These are phyloP conservation scores for Plantago rigida DNA, from an alignment of 305 asterid species.

Conservation along the genomic window DNA sequence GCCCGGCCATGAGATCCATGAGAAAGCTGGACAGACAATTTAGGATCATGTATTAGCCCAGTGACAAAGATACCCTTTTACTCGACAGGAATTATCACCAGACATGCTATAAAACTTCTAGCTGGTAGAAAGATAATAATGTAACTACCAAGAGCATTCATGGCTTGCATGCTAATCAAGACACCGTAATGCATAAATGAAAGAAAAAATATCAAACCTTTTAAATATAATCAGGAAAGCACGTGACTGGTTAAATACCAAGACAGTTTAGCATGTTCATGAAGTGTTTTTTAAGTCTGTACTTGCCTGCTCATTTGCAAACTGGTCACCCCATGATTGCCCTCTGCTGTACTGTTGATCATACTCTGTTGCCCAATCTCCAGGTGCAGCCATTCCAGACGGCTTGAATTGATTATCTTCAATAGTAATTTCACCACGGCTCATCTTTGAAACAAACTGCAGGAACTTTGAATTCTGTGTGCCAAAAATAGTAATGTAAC, in stretches of 20 bases:
- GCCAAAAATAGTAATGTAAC: constrained; percentile 21
- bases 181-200: too few relatives aligned
- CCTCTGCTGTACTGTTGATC: constrained; percentile 72
- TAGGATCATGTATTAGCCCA: too few relatives aligned
- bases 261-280: constrained; percentile 13
- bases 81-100: too few relatives aligned
- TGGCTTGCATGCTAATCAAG: too few relatives aligned
- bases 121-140: too few relatives aligned
- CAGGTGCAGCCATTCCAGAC: constrained; percentile 54
- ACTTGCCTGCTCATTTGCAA: constrained; percentile 76
- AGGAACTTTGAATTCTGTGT: constrained; percentile 85
- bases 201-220: too few relatives aligned
- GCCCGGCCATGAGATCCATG: constrained; percentile 84
- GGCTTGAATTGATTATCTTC: constrained; percentile 91
- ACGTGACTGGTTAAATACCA: too few relatives aligned
- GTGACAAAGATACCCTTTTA: too few relatives aligned
- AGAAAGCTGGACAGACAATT: constrained; percentile 45
- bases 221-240: too few relatives aligned
- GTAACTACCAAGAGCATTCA: too few relatives aligned
- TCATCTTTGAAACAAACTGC: constrained; percentile 97
- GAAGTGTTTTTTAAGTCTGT: constrained; percentile 10
- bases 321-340: constrained; percentile 92
- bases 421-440: constrained; percentile 90
- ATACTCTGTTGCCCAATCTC: constrained; percentile 92
- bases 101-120: too few relatives aligned